Evolutionary conservation across 1,284 basidiomycete genomes (phyloP).

Genomic region (Laetiporus sulphureus): DNA sequence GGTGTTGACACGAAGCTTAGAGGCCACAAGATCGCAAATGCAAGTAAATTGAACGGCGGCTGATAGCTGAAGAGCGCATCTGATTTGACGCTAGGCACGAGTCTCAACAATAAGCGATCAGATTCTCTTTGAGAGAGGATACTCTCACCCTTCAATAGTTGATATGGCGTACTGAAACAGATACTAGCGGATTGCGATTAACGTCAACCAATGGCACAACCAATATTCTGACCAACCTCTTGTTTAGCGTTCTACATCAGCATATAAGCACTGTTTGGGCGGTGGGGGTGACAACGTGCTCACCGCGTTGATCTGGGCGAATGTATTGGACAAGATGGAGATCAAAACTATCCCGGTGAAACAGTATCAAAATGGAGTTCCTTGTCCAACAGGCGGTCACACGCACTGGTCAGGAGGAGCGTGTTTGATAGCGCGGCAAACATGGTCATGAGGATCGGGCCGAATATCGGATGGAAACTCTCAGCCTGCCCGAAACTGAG

Average conservation of each 20-base stretch:
- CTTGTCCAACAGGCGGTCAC: no score
- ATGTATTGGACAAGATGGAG: constrained; percentile 81
- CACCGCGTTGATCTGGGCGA: constrained; percentile 71
- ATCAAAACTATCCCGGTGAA: constrained; percentile 72
- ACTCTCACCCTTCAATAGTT: constrained; percentile 76
- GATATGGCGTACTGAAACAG: constrained; percentile 83
- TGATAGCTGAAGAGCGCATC: constrained; percentile 90
- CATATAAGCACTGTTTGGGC: constrained; percentile 4
- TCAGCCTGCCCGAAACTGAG: constrained; percentile 63
- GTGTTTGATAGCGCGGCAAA: constrained; percentile 84
- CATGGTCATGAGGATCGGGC: constrained; percentile 79
- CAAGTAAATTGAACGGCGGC: constrained; percentile 79
- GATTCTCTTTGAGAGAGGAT: background rate
- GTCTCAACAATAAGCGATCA: background rate
- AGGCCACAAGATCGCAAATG: constrained; percentile 73
- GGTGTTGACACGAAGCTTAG: constrained; percentile 68
- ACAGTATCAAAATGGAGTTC: no score
- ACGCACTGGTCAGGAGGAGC: constrained; percentile 70
- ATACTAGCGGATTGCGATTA: constrained; percentile 41
- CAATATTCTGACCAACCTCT: constrained; percentile 49
- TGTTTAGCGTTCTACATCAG: constrained; percentile 67
- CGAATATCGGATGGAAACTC: constrained; percentile 80
- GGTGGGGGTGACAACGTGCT: constrained; percentile 29
- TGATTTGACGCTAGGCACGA: constrained; percentile 62
- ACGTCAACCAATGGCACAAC: background rate